These are phyloP conservation scores for Mortierella sp. DNA, from an alignment of 371 early-diverging fungal genomes.

Conservation along the genomic window DNA sequence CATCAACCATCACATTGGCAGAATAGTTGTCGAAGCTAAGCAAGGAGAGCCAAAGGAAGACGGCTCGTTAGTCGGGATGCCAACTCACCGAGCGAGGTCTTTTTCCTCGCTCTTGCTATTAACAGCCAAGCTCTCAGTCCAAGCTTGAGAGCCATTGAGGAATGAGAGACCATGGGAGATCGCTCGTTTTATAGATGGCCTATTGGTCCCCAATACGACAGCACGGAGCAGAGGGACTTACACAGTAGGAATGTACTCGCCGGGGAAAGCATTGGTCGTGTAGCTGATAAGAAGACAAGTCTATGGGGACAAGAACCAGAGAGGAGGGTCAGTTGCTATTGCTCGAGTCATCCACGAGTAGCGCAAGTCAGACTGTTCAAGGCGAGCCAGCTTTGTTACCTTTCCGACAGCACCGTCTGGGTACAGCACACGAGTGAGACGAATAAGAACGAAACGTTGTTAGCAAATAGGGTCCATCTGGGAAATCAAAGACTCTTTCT, in stretches of 20 bases:
- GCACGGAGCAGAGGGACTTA: constrained; percentile 57
- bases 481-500: neutral
- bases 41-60: no score
- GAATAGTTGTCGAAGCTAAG: constrained; percentile 96
- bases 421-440: neutral
- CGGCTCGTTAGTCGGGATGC: no score
- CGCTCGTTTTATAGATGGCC: no score
- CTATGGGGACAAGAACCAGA: constrained; percentile 79
- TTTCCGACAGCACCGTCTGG: constrained; percentile 55
- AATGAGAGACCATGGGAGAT: no score
- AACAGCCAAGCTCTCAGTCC: no score
- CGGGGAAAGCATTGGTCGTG: constrained; percentile 98
- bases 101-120: no score
- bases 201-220: no score
- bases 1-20: constrained; percentile 98
- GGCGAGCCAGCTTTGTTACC: constrained; percentile 15
- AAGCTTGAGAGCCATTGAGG: no score
- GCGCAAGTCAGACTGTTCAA: no score
- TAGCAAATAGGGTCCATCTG: neutral
- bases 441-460: neutral
- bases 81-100: no score
- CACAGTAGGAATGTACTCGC: constrained; percentile 98
- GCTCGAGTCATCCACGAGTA: neutral
- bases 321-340: neutral
- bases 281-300: constrained; percentile 96